Evolutionary conservation across 2,329 filamentous ascomycete genomes (phyloP), one percentile per base, ranked within the genome.

Genomic region (Beauveria bassiana): DNA sequence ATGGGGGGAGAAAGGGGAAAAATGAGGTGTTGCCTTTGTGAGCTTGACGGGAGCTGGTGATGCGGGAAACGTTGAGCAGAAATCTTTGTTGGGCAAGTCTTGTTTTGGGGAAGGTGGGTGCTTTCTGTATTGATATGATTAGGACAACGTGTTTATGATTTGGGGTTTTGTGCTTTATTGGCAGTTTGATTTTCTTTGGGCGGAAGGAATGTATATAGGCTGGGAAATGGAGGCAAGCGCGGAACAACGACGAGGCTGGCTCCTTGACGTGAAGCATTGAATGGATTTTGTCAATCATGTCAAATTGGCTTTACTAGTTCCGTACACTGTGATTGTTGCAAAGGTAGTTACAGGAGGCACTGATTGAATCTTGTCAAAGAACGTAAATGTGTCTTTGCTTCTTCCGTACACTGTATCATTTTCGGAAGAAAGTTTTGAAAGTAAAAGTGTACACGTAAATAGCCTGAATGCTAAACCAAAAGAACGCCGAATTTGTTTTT

Each of bases 191-290:
- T 40, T 58, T 40, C 49, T 26, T 46, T 4, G 54, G 18, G 5
- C n/a, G 31, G 20, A 16, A 22, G 12, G n/a, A 43, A 24, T 59
- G 46, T 51, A 59, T 50, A 24, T 59, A 43, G 28, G 42, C 24
- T 8, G 14, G 40, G 40, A 18, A 46, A 38, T 14, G 34, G 12
- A 38, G 12, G 34, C 34, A 38, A 5, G 34, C 34, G 20, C 16
- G 14, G 34, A 14, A 34, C 31, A 22, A 31, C 20, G 20, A 31
- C 20, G 20, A 50, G 56, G 56, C 56, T 51, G 56, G 56, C 38
- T 43, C 56, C 56, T 59, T 16, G 31, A 31, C 18, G 47, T 59
- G 56, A 59, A 49, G 56, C 45, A 59, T 51, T 59, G 20, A 43
- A 51, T 43, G 47, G 43, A 49, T 24, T 47, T 28, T 59, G 20